phyloP scores from a whole-genome alignment of 495 filamentous ascomycete species.

The Aspergillus bridgeri region DNA sequence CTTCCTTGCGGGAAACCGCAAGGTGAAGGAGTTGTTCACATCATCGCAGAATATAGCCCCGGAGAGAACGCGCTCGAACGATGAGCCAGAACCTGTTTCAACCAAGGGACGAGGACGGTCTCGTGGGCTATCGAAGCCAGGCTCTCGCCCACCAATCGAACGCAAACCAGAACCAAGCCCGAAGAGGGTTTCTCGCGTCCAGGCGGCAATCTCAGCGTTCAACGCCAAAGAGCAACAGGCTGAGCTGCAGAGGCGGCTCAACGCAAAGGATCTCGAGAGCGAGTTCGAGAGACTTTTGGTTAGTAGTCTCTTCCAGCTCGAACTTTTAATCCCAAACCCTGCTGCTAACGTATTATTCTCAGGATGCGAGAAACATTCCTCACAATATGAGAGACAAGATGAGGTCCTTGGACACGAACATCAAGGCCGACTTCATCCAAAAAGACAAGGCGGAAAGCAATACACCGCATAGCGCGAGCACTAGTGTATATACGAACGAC shows the following conservation, averaged over 20 bases:
- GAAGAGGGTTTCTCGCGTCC: conserved; percentile 52
- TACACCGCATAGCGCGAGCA: conserved; percentile 34
- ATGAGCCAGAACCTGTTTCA: conserved; percentile 16
- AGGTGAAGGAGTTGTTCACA: conserved; percentile 34
- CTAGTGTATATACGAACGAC: conserved; percentile 23
- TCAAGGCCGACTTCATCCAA: conserved; percentile 92
- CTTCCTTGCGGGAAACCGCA: conserved; percentile 36
- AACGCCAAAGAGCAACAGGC: conserved; percentile 47
- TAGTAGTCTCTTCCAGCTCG: conserved; percentile 8
- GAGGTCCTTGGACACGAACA: conserved; percentile 78
- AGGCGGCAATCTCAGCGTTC: conserved; percentile 63
- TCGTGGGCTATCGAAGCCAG: conserved; percentile 21
- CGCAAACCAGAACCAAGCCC: conserved; percentile 28
- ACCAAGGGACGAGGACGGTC: conserved; percentile 18
- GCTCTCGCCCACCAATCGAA: conserved; percentile 21
- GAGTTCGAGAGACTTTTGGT: conserved; percentile 51
- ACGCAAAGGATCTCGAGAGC: conserved; percentile 45
- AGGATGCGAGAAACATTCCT: conserved; percentile 87
- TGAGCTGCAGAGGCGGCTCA: conserved; percentile 40
- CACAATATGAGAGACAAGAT: conserved; percentile 92
- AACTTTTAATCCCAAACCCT: not conserved
- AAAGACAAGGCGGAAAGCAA: conserved; percentile 72
- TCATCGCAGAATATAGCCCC: conserved; percentile 25
- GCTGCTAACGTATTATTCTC: conserved; percentile 40
- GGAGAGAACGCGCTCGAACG: conserved; percentile 16